Evolutionary conservation across 306 rosid genomes (phyloP).

Genomic region (Cicer bijugum): DNA sequence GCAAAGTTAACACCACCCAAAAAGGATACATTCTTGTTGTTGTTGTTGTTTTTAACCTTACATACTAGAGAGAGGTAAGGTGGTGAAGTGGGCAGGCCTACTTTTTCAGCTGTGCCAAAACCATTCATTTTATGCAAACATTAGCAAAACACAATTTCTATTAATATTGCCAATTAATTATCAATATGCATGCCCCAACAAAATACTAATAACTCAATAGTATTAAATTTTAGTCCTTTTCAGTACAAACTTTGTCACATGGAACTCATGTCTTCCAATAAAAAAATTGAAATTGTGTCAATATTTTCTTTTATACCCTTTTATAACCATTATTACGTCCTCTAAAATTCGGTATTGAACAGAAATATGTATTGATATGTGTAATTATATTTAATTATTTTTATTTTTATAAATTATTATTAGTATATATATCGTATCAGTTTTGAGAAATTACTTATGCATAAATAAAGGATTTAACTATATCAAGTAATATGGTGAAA

Average conservation of each 20-base stretch:
- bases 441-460: too few species aligned
- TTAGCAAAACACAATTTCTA: slow-evolving; percentile 27
- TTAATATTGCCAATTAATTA: not conserved
- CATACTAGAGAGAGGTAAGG: slow-evolving; percentile 68
- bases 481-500: too few species aligned
- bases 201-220: not conserved
- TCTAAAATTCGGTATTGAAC: too few species aligned
- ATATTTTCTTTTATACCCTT: not conserved
- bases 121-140: slow-evolving; percentile 34
- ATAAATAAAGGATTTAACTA: too few species aligned
- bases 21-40: slow-evolving; percentile 39
- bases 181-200: slow-evolving; percentile 14
- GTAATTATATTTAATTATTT: too few species aligned
- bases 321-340: not conserved
- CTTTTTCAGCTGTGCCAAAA: slow-evolving; percentile 67
- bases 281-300: not conserved
- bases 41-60: slow-evolving; percentile 35
- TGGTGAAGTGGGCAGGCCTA: slow-evolving; percentile 67
- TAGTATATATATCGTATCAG: too few species aligned
- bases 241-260: slow-evolving; percentile 3
- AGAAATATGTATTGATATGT: too few species aligned
- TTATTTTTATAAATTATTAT: too few species aligned
- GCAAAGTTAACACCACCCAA: slow-evolving; percentile 77
- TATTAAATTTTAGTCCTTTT: slow-evolving; percentile 4
- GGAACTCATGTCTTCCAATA: slow-evolving; percentile 5